Evolutionary conservation across 1,284 basidiomycete genomes (phyloP), one percentile per base, ranked within the genome.

Genomic region (Flammula alnicola): DNA sequence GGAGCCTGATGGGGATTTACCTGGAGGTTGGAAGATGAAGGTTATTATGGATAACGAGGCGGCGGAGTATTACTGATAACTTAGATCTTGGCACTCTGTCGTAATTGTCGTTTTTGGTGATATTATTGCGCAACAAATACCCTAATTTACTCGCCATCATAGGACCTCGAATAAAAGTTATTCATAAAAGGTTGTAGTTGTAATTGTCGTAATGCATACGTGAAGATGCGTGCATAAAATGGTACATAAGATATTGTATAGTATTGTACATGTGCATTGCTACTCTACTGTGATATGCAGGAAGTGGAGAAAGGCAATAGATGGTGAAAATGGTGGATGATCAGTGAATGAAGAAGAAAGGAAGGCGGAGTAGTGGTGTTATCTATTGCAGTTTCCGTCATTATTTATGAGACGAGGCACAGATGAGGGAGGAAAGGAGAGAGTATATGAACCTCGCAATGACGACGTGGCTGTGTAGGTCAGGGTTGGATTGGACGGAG

Each of bases 1-100:
- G 36, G 85, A 88, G 36, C 80, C 81, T 10, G 91, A 91, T 54
- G 78, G 80, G 31, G 88, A 91, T 66, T 48, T 56, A 2, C 56
- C 49, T 8, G 71, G 69, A 17, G 74, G 68, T n/a, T 89, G 86
- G 81, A 80, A 70, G 61, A 76, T 89, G 76, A 83, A 80, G 62
- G 74, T 85, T 11, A 60, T 85, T 25, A 78, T 86, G 71, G 78
- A 83, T 47, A 81, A 84, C 39, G 51, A 54, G 16, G 54, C 52
- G 7, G 40, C 57, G 5, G 57, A 58, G 23, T 54, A 52, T 39
- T 58, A 58, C 44, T 58, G 50, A 54, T 37, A 29, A n/a, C 19
- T 35, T 27, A 14, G 17, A 33, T 22, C 35, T 39, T 39, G 7
- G n/a, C n/a, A n/a, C n/a, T n/a, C n/a, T 44, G 29, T 37, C 23